These are phyloP conservation scores for Penicillium bialowiezense DNA, from an alignment of 495 filamentous ascomycete genomes.

Conservation along the genomic window DNA sequence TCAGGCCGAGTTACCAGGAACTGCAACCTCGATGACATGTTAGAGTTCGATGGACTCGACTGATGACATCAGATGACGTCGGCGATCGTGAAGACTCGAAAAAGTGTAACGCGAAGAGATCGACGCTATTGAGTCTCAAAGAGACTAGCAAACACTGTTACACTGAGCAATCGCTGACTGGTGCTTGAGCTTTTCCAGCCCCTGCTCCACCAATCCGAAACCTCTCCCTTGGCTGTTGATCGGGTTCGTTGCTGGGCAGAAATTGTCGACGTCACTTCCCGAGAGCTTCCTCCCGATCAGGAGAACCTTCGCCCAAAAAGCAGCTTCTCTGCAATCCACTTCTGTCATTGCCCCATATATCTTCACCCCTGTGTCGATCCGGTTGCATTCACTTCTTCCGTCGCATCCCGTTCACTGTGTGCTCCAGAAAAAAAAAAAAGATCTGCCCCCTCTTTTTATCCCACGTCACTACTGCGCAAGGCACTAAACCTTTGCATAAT, in stretches of 20 bases:
- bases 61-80: constrained; percentile 33
- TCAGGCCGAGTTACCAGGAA: too few relatives aligned
- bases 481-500: constrained; percentile 13
- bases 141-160: background rate
- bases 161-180: background rate
- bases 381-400: constrained; percentile 36
- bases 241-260: constrained; percentile 1
- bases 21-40: background rate
- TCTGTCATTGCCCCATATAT: constrained; percentile 5
- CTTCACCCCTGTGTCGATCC: constrained; percentile 18
- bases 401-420: constrained; percentile 24
- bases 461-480: constrained; percentile 46
- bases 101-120: constrained; percentile 7
- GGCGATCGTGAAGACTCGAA: constrained; percentile 17
- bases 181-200: background rate
- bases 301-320: background rate
- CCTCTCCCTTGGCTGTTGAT: background rate
- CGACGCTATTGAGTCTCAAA: constrained; percentile 11
- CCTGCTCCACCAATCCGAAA: background rate
- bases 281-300: constrained; percentile 3
- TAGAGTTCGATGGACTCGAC: constrained; percentile 7
- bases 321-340: background rate
- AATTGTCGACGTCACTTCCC: constrained; percentile 41
- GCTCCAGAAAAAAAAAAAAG: background rate
- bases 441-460: constrained; percentile 17